Base-by-base conservation (phyloP, 139 green algal species). In the Desmodesmus armatus region DNA sequence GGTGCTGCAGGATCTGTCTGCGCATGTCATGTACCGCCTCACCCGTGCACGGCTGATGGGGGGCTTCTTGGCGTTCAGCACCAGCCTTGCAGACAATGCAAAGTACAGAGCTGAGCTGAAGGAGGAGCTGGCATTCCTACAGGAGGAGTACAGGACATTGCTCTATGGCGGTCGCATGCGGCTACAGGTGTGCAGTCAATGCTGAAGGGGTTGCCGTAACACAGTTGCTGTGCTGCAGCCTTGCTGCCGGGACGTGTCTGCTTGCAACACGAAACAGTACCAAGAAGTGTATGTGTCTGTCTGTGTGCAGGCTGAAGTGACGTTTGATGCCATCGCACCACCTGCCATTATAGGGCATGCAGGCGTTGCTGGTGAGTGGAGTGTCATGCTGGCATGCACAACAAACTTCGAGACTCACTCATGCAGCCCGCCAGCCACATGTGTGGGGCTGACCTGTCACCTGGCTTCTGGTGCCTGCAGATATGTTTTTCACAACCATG, bases 21-120 rank as follows among this genome's bases (percentile, higher is more conserved):
- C 86, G 1, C 86, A 78, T 25, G 86, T 90, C 23, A 53, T 76
- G 23, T 90, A 87, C 80, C 51, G 86, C 33, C 65, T 82, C 67
- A 79, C 75, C 5, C 86, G 81, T 35, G 39, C 75, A 21, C 67
- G 86, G 23, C 65, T 85, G 51, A 73, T 40, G 53, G 41, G 27
- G 17, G 21, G 49, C 37, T 67, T 41, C 21, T 25, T 66, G 73
- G 73, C 21, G 5, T 63, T 39, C 29, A 63, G 29, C 25, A 15
- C 39, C 25, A 15, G 11, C 60, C 37, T 41, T 15, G 25, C 71
- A 58, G 37, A 25, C 23, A 51, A 65, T 63, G 72, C 37, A 17
- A 15, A 43, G 39, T 29, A 39, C 25, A 63, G 72, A n/a, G 40
- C 13, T 9, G n/a, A 43, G 51, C 33, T 69, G 25, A 49, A 70